phyloP scores from a whole-genome alignment of 495 filamentous ascomycete species.

The Cryomyces antarcticus region DNA sequence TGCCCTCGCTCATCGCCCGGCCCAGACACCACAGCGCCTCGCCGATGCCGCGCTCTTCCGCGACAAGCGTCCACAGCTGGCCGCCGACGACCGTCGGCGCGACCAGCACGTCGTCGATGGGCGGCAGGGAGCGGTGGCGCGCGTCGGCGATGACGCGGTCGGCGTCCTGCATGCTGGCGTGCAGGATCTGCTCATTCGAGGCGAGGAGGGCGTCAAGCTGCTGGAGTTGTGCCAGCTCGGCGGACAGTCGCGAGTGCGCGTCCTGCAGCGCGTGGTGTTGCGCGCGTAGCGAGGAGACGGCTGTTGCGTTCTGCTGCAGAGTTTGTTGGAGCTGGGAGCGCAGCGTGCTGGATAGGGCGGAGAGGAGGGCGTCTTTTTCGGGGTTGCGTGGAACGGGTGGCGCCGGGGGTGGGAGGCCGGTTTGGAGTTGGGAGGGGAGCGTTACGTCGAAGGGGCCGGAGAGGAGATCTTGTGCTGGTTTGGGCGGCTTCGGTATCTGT shows the following conservation, averaged over 20 bases:
- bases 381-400: conserved; percentile 91
- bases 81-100: conserved; percentile 81
- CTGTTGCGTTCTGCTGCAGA: conserved; percentile 43
- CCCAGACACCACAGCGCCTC: conserved; percentile 76
- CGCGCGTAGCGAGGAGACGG: conserved; percentile 50
- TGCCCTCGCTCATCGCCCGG: conserved; percentile 58
- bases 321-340: conserved; percentile 41
- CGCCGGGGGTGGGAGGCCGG: conserved; percentile 28
- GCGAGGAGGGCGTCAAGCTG: conserved; percentile 46
- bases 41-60: conserved; percentile 65
- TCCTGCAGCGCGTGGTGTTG: conserved; percentile 59
- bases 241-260: conserved; percentile 43
- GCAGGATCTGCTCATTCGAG: conserved; percentile 59
- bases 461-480: conserved; percentile 46
- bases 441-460: conserved; percentile 46
- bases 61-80: conserved; percentile 73
- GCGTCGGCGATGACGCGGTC: conserved; percentile 57
- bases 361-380: conserved; percentile 77
- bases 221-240: conserved; percentile 49
- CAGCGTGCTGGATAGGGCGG: conserved; percentile 51
- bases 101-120: conserved; percentile 79
- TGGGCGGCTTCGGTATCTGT: conserved; percentile 4
- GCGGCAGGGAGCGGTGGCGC: conserved; percentile 30
- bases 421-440: conserved; percentile 33
- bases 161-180: conserved; percentile 53